Evolutionary conservation across 495 filamentous ascomycete genomes (phyloP).

Genomic region (Xylaria intraflava): DNA sequence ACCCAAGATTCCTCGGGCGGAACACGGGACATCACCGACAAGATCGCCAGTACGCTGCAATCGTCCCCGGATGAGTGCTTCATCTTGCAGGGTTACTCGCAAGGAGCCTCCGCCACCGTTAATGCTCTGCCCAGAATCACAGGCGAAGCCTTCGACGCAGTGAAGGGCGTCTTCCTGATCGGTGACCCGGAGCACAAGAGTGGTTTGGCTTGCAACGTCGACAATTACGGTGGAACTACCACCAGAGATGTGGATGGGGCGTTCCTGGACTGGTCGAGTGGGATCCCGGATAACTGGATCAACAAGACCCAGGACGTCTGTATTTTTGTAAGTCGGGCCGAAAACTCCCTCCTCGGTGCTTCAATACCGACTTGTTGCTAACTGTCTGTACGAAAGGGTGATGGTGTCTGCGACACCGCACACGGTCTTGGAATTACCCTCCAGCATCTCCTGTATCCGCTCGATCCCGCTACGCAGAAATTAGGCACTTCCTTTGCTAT

Average conservation of each 20-base stretch:
- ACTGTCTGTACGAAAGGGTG: neutral
- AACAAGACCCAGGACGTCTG: neutral
- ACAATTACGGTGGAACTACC: neutral
- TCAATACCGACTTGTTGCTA: neutral
- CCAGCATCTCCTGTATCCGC: neutral
- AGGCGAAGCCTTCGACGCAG: neutral
- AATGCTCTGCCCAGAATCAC: neutral
- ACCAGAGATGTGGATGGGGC: neutral
- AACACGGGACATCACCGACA: conserved; percentile 1
- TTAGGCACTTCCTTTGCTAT: neutral
- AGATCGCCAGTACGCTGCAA: neutral
- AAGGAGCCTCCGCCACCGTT: conserved; percentile 1
- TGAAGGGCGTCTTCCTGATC: conserved; percentile 7
- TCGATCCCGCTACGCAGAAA: neutral
- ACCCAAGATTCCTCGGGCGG: neutral
- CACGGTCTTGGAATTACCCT: neutral
- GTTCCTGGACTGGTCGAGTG: neutral
- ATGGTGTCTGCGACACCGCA: conserved; percentile 2
- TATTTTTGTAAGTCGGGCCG: conserved; percentile 2
- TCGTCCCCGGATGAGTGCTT: conserved; percentile 1
- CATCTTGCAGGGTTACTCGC: conserved; percentile 5
- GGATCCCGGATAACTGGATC: conserved; percentile 1
- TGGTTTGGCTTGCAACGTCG: neutral
- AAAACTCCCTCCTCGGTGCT: neutral
- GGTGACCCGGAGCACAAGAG: neutral